Percentiles rank a stretch among this genome's conserved stretches.
Conservation (phyloP, 345 rosid species). For the Populus davidiana region DNA sequence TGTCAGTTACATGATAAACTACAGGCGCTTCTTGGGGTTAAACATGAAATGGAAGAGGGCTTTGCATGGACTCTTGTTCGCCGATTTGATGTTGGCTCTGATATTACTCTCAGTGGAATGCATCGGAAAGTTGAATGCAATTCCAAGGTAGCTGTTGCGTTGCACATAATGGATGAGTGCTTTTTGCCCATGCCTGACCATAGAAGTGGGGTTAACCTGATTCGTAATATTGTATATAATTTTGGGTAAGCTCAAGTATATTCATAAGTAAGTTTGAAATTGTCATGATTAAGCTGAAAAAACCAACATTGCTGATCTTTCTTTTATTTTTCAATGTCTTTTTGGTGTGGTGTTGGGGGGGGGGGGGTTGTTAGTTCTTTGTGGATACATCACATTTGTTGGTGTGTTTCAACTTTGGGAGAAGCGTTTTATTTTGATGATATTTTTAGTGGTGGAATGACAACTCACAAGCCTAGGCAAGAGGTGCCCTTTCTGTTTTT, state of each 20-base stretch:
- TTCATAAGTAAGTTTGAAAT: neutral
- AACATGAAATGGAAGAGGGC: constrained; percentile 73
- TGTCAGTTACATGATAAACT: constrained; percentile 56
- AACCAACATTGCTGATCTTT: neutral
- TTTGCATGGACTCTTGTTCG: constrained; percentile 78
- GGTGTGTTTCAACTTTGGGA: neutral
- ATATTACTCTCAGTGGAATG: constrained; percentile 46
- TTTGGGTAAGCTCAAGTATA: constrained; percentile 56
- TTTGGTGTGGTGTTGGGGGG: neutral
- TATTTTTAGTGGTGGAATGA: neutral
- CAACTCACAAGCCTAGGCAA: neutral
- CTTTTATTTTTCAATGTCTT: neutral
- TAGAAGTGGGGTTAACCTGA: constrained; percentile 83
- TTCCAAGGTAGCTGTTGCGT: constrained; percentile 85
- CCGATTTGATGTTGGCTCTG: constrained; percentile 53
- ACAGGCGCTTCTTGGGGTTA: constrained; percentile 71
- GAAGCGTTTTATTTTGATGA: neutral
- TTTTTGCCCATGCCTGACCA: constrained; percentile 81
- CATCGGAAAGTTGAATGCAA: constrained; percentile 64
- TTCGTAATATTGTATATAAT: constrained; percentile 80
- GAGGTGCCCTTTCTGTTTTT: neutral
- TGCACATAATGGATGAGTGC: constrained; percentile 87
- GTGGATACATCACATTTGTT: neutral
- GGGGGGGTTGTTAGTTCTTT: neutral
- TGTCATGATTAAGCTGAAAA: neutral